Evolutionary conservation across 129 eudicot genomes (phyloP), one percentile per base, ranked within the genome.

Genomic region (Artemisia tridentata): DNA sequence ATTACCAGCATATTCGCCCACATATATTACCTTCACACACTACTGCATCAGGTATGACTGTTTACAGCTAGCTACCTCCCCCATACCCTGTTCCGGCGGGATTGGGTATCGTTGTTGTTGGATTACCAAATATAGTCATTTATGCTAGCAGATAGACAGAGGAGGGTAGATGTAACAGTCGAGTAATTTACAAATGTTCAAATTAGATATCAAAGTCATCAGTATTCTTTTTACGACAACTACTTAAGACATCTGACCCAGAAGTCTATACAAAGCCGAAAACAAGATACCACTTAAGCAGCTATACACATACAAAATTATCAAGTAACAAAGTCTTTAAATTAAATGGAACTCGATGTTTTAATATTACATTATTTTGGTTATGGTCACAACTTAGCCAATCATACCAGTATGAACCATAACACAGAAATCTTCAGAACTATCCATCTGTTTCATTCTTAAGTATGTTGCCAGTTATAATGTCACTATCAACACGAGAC

Each of bases 401-500:
- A 55, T 73, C 49, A 60, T 38, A 38, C 45, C 45, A 7, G 49
- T 50, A 73, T 34, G 54, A 23, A 61, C 34, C 31, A 16, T 15
- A 49, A 20, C 23, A 34, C 23, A 34, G 49, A 62, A 60, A 14
- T 50, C 10, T 51, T 63, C 55, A 57, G 14, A 43, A 58, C 66
- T 31, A 38, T 52, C 65, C 63, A 7, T 46, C 48, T 45, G 20
- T 15, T 46, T 15, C 41, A 18, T 4, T 45, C 20, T 5, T 58
- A 23, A 21, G 58, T 12, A 69, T 12, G 34, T 14, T n/a, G 11
- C 25, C 34, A 53, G 34, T 31, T 47, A 23, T 16, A 15, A 62
- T 62, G 61, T 53, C 64, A 63, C n/a, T 34, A 74, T 54, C 25
- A 65, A 52, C 53, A 50, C n/a, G 7, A 75, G 5, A 71, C 8